Evolutionary conservation across 2,329 filamentous ascomycete genomes (phyloP).

Genomic region (Penicillium sp.): DNA sequence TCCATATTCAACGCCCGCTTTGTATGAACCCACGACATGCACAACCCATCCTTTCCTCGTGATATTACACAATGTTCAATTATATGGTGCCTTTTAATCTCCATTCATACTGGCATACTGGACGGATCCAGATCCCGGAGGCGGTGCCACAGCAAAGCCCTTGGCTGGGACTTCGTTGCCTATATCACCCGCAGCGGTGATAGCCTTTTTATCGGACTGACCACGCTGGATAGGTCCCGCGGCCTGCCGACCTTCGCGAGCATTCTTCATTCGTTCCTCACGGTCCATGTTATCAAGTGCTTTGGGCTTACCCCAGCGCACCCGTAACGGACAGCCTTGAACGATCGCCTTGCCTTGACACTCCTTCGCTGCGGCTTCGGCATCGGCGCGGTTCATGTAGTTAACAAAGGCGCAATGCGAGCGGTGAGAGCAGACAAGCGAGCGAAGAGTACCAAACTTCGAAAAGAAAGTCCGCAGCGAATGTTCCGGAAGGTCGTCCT

Average conservation of each 20-base stretch:
- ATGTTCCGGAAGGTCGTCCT: slow-evolving; percentile 92
- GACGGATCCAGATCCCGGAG: slow-evolving; percentile 74
- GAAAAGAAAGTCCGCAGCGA: slow-evolving; percentile 90
- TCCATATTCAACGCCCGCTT: slow-evolving; percentile 35
- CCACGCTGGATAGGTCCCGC: slow-evolving; percentile 49
- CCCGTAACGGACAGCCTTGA: slow-evolving; percentile 81
- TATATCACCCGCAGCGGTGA: slow-evolving; percentile 43
- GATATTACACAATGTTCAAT: not conserved
- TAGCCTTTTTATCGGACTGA: slow-evolving; percentile 32
- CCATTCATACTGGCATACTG: slow-evolving; percentile 84
- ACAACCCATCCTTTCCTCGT: slow-evolving; percentile 10
- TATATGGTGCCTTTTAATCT: slow-evolving; percentile 54
- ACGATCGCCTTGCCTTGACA: slow-evolving; percentile 88
- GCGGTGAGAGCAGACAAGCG: slow-evolving; percentile 92
- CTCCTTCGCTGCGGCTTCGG: slow-evolving; percentile 79
- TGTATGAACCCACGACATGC: slow-evolving; percentile 28
- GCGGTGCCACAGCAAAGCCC: slow-evolving; percentile 63
- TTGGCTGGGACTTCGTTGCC: slow-evolving; percentile 38
- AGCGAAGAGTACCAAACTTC: slow-evolving; percentile 84
- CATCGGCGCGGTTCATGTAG: slow-evolving; percentile 78
- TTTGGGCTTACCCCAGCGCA: slow-evolving; percentile 92
- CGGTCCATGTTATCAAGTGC: slow-evolving; percentile 88
- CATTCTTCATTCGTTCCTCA: slow-evolving; percentile 77
- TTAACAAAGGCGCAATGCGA: slow-evolving; percentile 97
- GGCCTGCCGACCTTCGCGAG: slow-evolving; percentile 69